Evolutionary conservation across 257 asterid genomes (phyloP).

Genomic region (Paraleonurus japonicus): DNA sequence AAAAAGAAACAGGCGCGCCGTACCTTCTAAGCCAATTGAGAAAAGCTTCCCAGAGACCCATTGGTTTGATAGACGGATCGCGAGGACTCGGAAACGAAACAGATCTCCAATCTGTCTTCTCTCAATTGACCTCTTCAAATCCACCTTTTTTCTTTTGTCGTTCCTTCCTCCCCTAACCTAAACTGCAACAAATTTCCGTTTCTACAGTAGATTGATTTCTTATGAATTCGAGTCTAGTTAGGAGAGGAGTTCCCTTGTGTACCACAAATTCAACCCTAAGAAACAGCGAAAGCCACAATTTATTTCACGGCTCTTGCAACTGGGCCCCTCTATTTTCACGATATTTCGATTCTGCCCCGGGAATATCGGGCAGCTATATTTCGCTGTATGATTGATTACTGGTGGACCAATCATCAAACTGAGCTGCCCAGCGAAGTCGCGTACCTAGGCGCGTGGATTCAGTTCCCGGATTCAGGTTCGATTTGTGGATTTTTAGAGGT

Average conservation of each 20-base stretch:
- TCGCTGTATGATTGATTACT: constrained; percentile 38
- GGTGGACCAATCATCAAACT: constrained; percentile 38
- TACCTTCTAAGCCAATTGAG: constrained; percentile 99
- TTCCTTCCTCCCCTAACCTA: constrained; percentile 20
- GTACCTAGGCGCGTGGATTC: not conserved
- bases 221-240: constrained; percentile 8
- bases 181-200: not conserved
- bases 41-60: constrained; percentile 98
- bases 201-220: constrained; percentile 21
- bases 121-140: constrained; percentile 36
- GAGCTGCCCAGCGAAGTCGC: constrained; percentile 21
- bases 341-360: constrained; percentile 29
- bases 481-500: not conserved
- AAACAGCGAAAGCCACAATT: constrained; percentile 25
- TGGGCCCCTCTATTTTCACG: constrained; percentile 22
- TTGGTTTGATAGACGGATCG: constrained; percentile 36
- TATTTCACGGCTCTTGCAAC: constrained; percentile 5
- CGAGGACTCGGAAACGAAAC: constrained; percentile 43
- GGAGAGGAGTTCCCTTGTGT: constrained; percentile 21
- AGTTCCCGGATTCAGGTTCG: not conserved
- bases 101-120: constrained; percentile 50
- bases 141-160: not conserved
- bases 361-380: constrained; percentile 28
- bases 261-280: constrained; percentile 21
- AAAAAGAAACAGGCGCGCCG: not conserved